Conservation (phyloP, 2,329 filamentous ascomycete species). For the Xylaria sp. region DNA sequence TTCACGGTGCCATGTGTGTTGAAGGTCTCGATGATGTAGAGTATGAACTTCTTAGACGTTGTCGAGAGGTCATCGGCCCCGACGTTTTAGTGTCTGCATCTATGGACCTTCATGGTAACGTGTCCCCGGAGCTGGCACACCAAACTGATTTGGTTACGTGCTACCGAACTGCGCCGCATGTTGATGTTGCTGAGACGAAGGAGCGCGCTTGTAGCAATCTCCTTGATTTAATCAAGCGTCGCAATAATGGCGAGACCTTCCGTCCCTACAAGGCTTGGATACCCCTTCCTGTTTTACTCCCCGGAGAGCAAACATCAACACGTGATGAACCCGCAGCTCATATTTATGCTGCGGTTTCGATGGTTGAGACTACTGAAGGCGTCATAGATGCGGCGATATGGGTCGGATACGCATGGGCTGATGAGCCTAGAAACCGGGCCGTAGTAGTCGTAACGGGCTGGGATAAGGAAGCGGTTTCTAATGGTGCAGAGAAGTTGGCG, state of each 20-base stretch:
- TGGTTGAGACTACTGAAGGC: conserved; percentile 54
- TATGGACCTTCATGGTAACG: conserved; percentile 68
- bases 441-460: conserved; percentile 64
- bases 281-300: conserved; percentile 62
- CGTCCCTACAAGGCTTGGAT: conserved; percentile 65
- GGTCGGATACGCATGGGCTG: conserved; percentile 68
- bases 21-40: conserved; percentile 62
- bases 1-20: conserved; percentile 67
- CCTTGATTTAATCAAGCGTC: conserved; percentile 53
- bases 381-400: conserved; percentile 65
- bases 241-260: conserved; percentile 34
- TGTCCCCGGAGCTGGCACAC: conserved; percentile 61
- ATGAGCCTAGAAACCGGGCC: conserved; percentile 64
- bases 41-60: conserved; percentile 58
- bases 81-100: conserved; percentile 62
- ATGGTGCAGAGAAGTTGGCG: conserved; percentile 59
- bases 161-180: conserved; percentile 64
- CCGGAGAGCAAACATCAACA: conserved; percentile 66
- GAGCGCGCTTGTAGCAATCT: conserved; percentile 63
- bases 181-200: conserved; percentile 62
- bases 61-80: conserved; percentile 58
- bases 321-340: conserved; percentile 62
- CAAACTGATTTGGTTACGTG: conserved; percentile 64
- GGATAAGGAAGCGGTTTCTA: conserved; percentile 54
- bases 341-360: conserved; percentile 61